phyloP scores from a whole-genome alignment of 2,329 filamentous ascomycete genomes.

The Penicillium sp. region DNA sequence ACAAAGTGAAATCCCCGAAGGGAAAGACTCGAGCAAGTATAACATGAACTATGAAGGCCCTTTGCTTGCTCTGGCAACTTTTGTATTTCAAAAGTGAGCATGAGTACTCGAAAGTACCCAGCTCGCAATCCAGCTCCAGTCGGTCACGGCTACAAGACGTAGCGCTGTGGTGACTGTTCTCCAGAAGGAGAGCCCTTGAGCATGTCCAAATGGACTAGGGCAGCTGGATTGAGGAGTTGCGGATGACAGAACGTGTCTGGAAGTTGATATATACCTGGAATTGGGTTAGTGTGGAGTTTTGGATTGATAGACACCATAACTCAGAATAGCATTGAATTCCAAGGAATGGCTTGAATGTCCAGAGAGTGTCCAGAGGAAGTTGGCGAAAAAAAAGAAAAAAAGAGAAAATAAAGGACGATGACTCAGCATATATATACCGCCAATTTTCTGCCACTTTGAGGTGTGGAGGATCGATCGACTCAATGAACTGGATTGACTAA shows the following conservation, averaged over 20 bases:
- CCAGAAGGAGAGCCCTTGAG: conserved; percentile 31
- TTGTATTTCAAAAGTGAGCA: conserved; percentile 8
- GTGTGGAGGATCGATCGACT: no score
- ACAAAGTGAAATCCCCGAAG: conserved; percentile 12
- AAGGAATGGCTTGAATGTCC: not conserved
- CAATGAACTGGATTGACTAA: no score
- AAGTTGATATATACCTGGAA: not conserved
- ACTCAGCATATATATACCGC: not conserved
- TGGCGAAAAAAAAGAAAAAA: not conserved
- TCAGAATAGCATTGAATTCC: conserved; percentile 5
- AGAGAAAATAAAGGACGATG: not conserved
- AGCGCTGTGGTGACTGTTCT: conserved; percentile 38
- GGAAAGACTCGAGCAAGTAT: conserved; percentile 29
- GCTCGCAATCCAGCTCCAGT: conserved; percentile 41
- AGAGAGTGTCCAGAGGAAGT: not conserved
- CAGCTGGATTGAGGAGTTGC: conserved; percentile 40
- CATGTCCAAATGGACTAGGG: conserved; percentile 25
- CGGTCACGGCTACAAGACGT: conserved; percentile 44
- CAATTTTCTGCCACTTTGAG: not conserved
- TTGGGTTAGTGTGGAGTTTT: not conserved
- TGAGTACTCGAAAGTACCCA: conserved; percentile 14
- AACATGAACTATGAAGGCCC: conserved; percentile 50
- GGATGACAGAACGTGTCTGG: conserved; percentile 3
- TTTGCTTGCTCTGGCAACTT: conserved; percentile 42
- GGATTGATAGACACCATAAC: not conserved